Evolutionary conservation across 2,329 filamentous ascomycete genomes (phyloP).

Genomic region (Paraphoma chrysanthemicola): DNA sequence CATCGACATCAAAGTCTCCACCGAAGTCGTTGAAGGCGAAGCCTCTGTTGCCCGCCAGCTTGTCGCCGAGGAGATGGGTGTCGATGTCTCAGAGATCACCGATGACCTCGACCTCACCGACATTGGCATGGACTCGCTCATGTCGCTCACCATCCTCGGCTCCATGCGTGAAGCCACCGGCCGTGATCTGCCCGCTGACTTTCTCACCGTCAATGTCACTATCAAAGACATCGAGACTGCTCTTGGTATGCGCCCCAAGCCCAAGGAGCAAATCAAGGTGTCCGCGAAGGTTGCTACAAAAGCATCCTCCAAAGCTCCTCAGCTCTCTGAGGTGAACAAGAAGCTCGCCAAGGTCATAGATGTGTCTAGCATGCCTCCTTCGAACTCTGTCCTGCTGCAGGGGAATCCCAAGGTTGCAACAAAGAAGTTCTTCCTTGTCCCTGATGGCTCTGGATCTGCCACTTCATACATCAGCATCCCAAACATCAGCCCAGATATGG

Average conservation of each 20-base stretch:
- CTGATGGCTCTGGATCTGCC: slow-evolving; percentile 64
- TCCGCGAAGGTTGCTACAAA: slow-evolving; percentile 25
- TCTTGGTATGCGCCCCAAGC: slow-evolving; percentile 62
- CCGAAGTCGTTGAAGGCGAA: slow-evolving; percentile 44
- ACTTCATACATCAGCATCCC: slow-evolving; percentile 72
- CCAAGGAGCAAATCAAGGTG: slow-evolving; percentile 45
- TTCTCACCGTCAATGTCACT: slow-evolving; percentile 67
- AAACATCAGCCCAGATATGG: slow-evolving; percentile 59
- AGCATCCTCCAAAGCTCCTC: slow-evolving; percentile 32
- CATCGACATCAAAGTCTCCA: slow-evolving; percentile 39
- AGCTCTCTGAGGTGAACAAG: slow-evolving; percentile 58
- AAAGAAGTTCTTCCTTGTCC: slow-evolving; percentile 61
- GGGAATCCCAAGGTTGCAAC: slow-evolving; percentile 64
- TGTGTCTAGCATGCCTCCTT: slow-evolving; percentile 54
- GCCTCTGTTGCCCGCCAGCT: slow-evolving; percentile 57
- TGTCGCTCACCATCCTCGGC: slow-evolving; percentile 60
- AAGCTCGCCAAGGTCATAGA: slow-evolving; percentile 51
- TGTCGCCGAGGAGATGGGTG: slow-evolving; percentile 66
- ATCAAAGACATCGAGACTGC: slow-evolving; percentile 71
- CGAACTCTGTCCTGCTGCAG: slow-evolving; percentile 64
- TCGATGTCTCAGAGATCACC: slow-evolving; percentile 64
- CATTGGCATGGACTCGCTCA: slow-evolving; percentile 62
- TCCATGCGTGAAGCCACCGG: slow-evolving; percentile 60
- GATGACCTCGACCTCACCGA: slow-evolving; percentile 67
- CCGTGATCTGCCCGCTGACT: slow-evolving; percentile 58